A percentile compares a stretch with the other conserved stretches of the same genome.
These are phyloP conservation scores for Pichia sp. DNA, from an alignment of 1,139 yeast species.

Conservation along the genomic window DNA sequence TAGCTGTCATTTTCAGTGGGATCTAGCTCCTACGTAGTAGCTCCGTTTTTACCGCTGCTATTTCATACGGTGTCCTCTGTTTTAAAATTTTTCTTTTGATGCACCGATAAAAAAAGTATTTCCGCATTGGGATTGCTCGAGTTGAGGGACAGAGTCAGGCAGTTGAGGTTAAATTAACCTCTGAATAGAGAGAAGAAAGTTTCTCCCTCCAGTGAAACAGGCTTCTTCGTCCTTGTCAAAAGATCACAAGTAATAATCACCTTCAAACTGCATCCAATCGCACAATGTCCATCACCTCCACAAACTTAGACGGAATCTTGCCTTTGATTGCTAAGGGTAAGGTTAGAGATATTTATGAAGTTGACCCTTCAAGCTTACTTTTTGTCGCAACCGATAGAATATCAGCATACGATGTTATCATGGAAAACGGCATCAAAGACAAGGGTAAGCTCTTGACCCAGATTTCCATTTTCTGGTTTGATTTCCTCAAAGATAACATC, in stretches of 20 bases:
- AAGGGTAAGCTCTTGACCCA: constrained; percentile 87
- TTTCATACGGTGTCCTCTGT: too few species aligned
- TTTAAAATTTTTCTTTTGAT: not conserved
- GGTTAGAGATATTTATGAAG: constrained; percentile 89
- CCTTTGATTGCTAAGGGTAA: constrained; percentile 89
- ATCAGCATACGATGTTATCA: constrained; percentile 94
- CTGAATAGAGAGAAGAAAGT: too few species aligned
- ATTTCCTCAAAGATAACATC: constrained; percentile 53
- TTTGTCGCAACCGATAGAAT: constrained; percentile 97
- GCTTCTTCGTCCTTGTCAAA: too few species aligned
- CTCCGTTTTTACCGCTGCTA: too few species aligned
- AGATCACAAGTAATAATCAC: too few species aligned
- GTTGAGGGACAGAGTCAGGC: constrained; percentile 3
- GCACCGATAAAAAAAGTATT: constrained; percentile 4
- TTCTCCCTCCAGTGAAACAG: too few species aligned
- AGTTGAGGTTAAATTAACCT: not conserved
- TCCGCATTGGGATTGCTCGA: not conserved
- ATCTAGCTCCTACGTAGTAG: too few species aligned
- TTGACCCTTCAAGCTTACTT: constrained; percentile 66
- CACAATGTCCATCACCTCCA: constrained; percentile 38
- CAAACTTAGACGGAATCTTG: constrained; percentile 69
- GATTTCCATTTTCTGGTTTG: constrained; percentile 89
- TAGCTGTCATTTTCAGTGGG: not conserved
- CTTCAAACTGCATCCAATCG: not conserved
- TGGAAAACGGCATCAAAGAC: constrained; percentile 84